Conservation (phyloP, 371 early-diverging fungal species). For the Umbelopsis sp. region DNA sequence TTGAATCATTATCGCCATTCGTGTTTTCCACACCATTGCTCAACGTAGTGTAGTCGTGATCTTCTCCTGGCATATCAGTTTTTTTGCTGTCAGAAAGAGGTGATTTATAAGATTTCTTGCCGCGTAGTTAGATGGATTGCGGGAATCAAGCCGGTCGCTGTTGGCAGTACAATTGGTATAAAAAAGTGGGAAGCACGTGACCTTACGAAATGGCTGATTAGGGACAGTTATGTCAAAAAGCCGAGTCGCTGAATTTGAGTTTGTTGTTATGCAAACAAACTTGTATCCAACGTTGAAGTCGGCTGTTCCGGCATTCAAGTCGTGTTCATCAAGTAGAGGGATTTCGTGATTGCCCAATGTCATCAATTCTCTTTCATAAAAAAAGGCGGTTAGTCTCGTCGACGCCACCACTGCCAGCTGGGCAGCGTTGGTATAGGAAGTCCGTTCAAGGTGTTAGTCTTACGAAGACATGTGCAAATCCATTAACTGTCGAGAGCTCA, state of each 20-base stretch:
- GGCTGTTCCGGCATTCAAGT: no score
- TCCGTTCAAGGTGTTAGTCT: conserved; percentile 23
- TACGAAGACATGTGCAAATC: conserved; percentile 20
- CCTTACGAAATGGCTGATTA: no score
- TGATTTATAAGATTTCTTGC: background rate
- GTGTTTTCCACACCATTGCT: background rate
- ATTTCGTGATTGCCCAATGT: no score
- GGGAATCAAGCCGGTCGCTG: no score
- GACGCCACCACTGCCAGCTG: conserved; percentile 31
- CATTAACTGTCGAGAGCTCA: conserved; percentile 29
- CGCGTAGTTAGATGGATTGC: background rate
- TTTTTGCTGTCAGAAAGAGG: background rate
- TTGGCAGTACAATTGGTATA: background rate
- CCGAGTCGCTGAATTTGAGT: no score
- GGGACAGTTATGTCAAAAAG: no score
- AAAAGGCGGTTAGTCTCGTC: background rate
- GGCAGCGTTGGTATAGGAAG: conserved; percentile 20
- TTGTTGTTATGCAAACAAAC: no score
- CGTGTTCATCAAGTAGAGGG: no score
- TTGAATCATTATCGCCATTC: conserved; percentile 8
- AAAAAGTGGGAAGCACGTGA: background rate
- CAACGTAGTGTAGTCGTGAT: background rate
- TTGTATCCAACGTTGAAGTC: no score
- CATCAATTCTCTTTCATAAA: no score
- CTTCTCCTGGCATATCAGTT: conserved; percentile 10